phyloP scores from a whole-genome alignment of 2,329 filamentous ascomycete genomes.

The Penicillium freii region DNA sequence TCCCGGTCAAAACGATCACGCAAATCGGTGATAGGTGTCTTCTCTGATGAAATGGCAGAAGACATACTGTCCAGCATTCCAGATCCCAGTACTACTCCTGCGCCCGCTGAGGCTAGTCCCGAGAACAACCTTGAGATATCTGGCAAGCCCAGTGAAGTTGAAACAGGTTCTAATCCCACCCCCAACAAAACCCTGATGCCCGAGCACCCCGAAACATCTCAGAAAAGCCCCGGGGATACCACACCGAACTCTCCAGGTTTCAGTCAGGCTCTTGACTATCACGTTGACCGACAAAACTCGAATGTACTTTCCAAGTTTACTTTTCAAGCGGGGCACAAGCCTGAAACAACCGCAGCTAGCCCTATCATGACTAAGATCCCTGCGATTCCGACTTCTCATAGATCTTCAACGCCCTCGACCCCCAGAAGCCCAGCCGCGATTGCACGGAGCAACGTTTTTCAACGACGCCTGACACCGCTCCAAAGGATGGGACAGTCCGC shows the following conservation, averaged over 20 bases:
- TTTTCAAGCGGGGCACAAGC: conserved; percentile 26
- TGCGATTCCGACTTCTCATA: conserved; percentile 9
- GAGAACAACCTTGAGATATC: background rate
- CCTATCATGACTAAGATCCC: conserved; percentile 12
- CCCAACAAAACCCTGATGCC: background rate
- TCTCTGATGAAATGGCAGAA: conserved; percentile 54
- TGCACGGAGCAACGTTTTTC: conserved; percentile 11
- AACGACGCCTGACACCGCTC: conserved; percentile 38
- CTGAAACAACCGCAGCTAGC: background rate
- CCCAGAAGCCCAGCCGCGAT: conserved; percentile 14
- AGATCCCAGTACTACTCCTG: conserved; percentile 27
- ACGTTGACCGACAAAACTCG: conserved; percentile 39
- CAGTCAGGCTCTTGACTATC: conserved; percentile 36
- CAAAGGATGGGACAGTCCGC: conserved; percentile 44
- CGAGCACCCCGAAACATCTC: background rate
- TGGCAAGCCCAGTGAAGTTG: background rate
- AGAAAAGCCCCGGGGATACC: conserved; percentile 14
- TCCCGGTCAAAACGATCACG: conserved; percentile 42
- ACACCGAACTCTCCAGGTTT: conserved; percentile 20
- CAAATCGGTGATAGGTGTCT: conserved; percentile 49
- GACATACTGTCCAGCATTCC: conserved; percentile 50
- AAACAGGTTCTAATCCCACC: background rate
- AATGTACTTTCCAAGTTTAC: conserved; percentile 37
- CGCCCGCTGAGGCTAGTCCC: background rate
- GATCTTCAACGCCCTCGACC: conserved; percentile 2